Evolutionary conservation across 352 stramenopile species (phyloP).

Genomic region (Phytophthora pistaciae): DNA sequence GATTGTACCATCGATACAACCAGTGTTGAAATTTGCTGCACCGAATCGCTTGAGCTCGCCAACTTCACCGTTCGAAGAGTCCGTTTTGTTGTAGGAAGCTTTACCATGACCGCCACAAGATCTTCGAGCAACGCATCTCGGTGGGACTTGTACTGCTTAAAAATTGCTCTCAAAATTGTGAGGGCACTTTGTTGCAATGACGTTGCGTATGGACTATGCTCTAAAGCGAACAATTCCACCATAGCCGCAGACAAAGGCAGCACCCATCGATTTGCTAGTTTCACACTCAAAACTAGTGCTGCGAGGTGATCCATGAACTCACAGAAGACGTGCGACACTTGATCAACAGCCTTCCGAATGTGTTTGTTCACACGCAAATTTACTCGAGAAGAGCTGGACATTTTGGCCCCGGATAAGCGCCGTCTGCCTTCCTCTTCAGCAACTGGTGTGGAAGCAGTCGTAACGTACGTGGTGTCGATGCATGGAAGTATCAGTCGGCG

Average conservation of each 20-base stretch:
- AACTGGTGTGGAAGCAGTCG: conserved; percentile 22
- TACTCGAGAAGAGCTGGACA: conserved; percentile 33
- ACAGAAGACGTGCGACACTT: conserved; percentile 69
- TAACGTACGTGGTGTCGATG: conserved; percentile 68
- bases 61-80: conserved; percentile 80
- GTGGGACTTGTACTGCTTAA: conserved; percentile 71
- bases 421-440: conserved; percentile 19
- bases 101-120: conserved; percentile 79
- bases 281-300: conserved; percentile 64
- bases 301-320: conserved; percentile 82
- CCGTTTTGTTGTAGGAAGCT: conserved; percentile 78
- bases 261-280: conserved; percentile 83
- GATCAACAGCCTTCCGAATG: conserved; percentile 59
- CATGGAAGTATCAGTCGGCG: conserved; percentile 70
- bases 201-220: conserved; percentile 64
- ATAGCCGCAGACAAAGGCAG: conserved; percentile 76
- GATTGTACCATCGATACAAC: conserved; percentile 72
- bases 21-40: conserved; percentile 83
- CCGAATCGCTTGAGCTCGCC: conserved; percentile 44
- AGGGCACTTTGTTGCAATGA: conserved; percentile 73
- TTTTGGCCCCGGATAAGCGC: conserved; percentile 20
- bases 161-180: conserved; percentile 70
- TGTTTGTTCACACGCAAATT: conserved; percentile 63
- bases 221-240: conserved; percentile 74
- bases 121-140: conserved; percentile 71